Evolutionary conservation across 1,284 basidiomycete species (phyloP).

Genomic region (Ganoderma leucocontextum): DNA sequence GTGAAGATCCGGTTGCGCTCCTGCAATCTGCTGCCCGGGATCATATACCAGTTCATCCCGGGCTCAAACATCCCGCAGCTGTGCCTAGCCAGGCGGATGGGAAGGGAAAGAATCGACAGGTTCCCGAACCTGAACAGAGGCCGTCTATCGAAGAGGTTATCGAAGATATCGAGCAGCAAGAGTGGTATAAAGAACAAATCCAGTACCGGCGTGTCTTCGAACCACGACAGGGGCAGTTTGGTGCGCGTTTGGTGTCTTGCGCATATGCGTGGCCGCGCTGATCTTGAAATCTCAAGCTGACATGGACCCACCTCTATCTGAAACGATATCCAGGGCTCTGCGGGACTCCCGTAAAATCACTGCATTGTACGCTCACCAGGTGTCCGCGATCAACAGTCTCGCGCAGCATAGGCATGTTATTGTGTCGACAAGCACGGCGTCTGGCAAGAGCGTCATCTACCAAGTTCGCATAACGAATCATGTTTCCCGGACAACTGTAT

Average conservation of each 20-base stretch:
- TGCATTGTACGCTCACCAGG: conserved; percentile 83
- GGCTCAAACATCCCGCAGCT: conserved; percentile 28
- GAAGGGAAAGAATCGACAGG: conserved; percentile 31
- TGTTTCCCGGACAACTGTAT: not conserved
- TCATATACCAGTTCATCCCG: conserved; percentile 74
- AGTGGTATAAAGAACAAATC: conserved; percentile 79
- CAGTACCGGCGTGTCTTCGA: conserved; percentile 61
- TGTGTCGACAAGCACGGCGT: conserved; percentile 91
- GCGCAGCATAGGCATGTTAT: conserved; percentile 76
- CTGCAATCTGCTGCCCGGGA: conserved; percentile 72
- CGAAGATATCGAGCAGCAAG: conserved; percentile 60
- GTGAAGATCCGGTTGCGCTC: conserved; percentile 68
- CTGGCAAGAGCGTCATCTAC: conserved; percentile 93
- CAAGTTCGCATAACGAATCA: conserved; percentile 54
- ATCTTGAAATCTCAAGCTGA: conserved; percentile 46
- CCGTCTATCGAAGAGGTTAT: conserved; percentile 68
- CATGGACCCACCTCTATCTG: conserved; percentile 66
- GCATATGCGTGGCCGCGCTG: not conserved
- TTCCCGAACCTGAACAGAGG: conserved; percentile 62
- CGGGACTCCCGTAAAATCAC: conserved; percentile 69
- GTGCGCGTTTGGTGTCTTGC: conserved; percentile 43
- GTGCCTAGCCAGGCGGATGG: conserved; percentile 27
- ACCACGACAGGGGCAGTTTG: conserved; percentile 58
- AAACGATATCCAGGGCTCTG: conserved; percentile 66
- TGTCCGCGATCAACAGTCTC: conserved; percentile 77